Percentiles rank a stretch among this genome's conserved stretches.
Evolutionary conservation across 2,329 filamentous ascomycete species (phyloP).

Genomic region (Dactylonectria macrodidyma): DNA sequence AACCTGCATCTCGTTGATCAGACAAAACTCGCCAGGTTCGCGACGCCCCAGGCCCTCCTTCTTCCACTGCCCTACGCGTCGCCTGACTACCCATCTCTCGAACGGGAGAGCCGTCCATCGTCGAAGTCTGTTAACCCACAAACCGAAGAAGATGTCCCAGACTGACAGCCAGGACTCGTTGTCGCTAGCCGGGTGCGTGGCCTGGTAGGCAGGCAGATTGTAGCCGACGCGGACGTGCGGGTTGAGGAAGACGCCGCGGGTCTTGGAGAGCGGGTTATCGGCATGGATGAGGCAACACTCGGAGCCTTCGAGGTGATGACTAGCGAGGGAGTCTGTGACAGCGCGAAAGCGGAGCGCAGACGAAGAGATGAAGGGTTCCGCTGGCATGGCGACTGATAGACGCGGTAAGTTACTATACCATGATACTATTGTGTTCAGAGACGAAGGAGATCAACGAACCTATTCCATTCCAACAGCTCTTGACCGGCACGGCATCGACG

Average conservation of each 20-base stretch:
- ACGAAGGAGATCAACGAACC: constrained; percentile 44
- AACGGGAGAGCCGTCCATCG: constrained; percentile 57
- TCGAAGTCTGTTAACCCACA: constrained; percentile 71
- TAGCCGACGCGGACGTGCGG: constrained; percentile 79
- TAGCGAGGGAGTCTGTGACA: constrained; percentile 73
- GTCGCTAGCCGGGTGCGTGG: constrained; percentile 57
- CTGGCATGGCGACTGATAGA: constrained; percentile 63
- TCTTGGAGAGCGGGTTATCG: constrained; percentile 73
- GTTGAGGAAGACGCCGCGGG: constrained; percentile 76
- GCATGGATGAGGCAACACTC: constrained; percentile 86
- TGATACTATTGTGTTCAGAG: neutral
- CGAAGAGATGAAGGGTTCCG: constrained; percentile 67
- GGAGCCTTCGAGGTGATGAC: constrained; percentile 78
- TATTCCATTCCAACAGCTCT: constrained; percentile 64
- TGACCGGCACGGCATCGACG: constrained; percentile 60
- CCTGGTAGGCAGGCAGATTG: constrained; percentile 65
- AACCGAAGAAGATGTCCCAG: constrained; percentile 64
- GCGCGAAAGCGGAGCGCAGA: constrained; percentile 72
- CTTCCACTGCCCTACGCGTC: constrained; percentile 58
- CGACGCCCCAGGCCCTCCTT: constrained; percentile 51
- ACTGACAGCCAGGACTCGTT: constrained; percentile 63
- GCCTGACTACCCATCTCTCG: constrained; percentile 53
- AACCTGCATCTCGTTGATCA: constrained; percentile 75
- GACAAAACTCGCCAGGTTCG: constrained; percentile 65
- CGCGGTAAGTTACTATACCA: constrained; percentile 18